phyloP scores from a whole-genome alignment of 2,329 filamentous ascomycete species.

The Tothia fuscella region DNA sequence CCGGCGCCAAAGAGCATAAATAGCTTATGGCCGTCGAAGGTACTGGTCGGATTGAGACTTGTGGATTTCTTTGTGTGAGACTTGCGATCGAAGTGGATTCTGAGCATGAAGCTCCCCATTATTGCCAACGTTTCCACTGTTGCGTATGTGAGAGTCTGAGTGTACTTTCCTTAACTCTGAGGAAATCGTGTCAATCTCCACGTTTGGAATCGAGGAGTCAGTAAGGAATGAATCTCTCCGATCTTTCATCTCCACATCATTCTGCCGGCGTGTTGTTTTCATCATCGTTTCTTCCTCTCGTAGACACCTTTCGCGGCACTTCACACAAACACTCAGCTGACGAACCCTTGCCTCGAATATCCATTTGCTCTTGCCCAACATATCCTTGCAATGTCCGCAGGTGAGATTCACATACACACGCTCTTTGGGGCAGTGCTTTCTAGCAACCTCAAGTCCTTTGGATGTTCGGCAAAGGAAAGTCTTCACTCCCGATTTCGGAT shows the following conservation, averaged over 20 bases:
- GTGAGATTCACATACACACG: slow-evolving; percentile 1
- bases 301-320: slow-evolving; percentile 6
- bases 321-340: not conserved
- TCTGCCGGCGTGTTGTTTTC: not conserved
- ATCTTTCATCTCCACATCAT: not conserved
- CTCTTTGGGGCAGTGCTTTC: slow-evolving; percentile 5
- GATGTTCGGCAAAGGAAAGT: not conserved
- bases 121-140: too few relatives aligned
- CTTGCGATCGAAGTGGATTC: too few relatives aligned
- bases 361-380: slow-evolving; percentile 1
- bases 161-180: too few relatives aligned
- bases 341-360: not conserved
- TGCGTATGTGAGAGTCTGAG: too few relatives aligned
- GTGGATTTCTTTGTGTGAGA: too few relatives aligned
- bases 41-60: too few relatives aligned
- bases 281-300: not conserved
- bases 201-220: too few relatives aligned
- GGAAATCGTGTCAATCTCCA: too few relatives aligned
- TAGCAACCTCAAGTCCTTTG: slow-evolving; percentile 3
- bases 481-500: not conserved
- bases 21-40: too few relatives aligned
- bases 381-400: not conserved
- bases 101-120: too few relatives aligned
- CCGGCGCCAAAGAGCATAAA: too few relatives aligned
- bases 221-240: slow-evolving; percentile 1